Evolutionary conservation across 176 grass and related monocot species (phyloP).

Genomic region (Neostapfia colusana): DNA sequence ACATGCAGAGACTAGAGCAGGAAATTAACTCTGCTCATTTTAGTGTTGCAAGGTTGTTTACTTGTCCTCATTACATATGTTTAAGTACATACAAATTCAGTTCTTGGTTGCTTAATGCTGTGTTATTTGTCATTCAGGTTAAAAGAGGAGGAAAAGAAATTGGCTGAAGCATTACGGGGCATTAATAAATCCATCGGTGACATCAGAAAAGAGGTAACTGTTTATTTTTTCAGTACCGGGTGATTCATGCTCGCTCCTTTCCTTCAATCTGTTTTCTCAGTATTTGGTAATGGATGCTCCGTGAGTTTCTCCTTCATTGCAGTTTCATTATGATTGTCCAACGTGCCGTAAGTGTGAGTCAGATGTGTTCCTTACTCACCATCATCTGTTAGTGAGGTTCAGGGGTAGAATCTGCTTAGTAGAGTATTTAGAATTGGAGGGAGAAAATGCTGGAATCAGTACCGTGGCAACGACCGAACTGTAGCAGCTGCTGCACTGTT

Average conservation of each 20-base stretch:
- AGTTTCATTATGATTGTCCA: not conserved
- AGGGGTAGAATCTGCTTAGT: too few relatives aligned
- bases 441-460: too few relatives aligned
- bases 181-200: slow-evolving; percentile 50
- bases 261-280: not conserved
- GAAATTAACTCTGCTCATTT: slow-evolving; percentile 52
- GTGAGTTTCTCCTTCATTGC: not conserved
- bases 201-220: slow-evolving; percentile 60
- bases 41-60: slow-evolving; percentile 64
- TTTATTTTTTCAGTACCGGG: not conserved
- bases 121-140: slow-evolving; percentile 49
- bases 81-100: not conserved
- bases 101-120: slow-evolving; percentile 32
- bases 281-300: too few relatives aligned
- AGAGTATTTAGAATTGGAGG: too few relatives aligned
- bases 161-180: slow-evolving; percentile 46
- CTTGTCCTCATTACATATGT: slow-evolving; percentile 18
- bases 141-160: slow-evolving; percentile 59
- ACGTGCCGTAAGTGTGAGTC: too few relatives aligned
- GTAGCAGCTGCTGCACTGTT: too few relatives aligned
- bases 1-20: slow-evolving; percentile 52
- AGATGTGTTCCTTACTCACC: too few relatives aligned
- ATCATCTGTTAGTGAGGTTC: too few relatives aligned
- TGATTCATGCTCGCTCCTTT: not conserved
- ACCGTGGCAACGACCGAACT: too few relatives aligned